Evolutionary conservation across 2,329 filamentous ascomycete species (phyloP), one percentile per base, ranked within the genome.

Genomic region (Parastagonospora nodorum): DNA sequence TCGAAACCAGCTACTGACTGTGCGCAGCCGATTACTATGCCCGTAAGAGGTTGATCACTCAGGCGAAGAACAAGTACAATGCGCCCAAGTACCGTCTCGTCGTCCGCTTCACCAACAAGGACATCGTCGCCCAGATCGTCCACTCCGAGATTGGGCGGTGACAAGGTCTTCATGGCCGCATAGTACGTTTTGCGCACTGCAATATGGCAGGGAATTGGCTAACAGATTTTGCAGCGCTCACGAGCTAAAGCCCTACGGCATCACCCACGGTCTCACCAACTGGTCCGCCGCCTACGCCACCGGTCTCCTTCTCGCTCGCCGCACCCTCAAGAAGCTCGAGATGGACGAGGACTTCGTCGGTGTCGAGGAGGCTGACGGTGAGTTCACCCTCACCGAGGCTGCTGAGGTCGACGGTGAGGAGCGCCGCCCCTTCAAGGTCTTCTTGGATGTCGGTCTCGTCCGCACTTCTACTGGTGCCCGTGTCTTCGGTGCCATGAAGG

Each of bases 41-140:
- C 78, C 93, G 94, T 80, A 97, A 97, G 90, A 89, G 94, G 77
- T 86, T 99, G 80, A 94, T 97, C 85, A 92, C 91, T 84, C 94
- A 99, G 87, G 94, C 94, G 83, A 99, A 97, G 91, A 99, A 99
- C 91, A 99, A 99, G 89, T 99, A 97, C 89, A 96, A 96, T 83
- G 89, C 94, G 63, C 94, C 94, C 82, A 99, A 99, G 88, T 97
- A 99, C 89, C 90, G 94, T 77, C 89, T 99, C 76, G 94, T 99
- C 68, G 91, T 99, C 78, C 94, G 94, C 79, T 96, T 96, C 89
- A 95, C 91, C 85, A 96, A 97, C 89, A 91, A 92, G 81, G 93
- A 99, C 86, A 96, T 97, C 84, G 89, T 97, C 83, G 88, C 87
- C 82, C 94, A 99, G 85, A 94, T 99, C 78, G 87, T 99, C 78